Percentiles rank a stretch among this genome's conserved stretches.
Evolutionary conservation across 2,329 filamentous ascomycete genomes (phyloP).

Genomic region (Metarhizium robertsii): DNA sequence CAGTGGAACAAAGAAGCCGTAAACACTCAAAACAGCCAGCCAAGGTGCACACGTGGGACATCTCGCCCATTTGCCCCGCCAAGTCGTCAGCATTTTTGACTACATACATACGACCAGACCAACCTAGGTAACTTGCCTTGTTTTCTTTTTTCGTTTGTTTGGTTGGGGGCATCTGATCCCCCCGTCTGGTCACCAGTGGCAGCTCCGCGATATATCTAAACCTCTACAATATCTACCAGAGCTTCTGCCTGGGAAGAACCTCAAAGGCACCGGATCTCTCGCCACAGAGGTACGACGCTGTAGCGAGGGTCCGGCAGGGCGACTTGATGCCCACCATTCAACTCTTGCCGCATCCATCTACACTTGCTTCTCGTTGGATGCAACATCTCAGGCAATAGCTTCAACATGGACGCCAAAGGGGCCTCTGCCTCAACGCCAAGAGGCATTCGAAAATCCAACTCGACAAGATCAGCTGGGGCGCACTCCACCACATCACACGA

Average conservation of each 20-base stretch:
- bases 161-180: not conserved
- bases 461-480: constrained; percentile 14
- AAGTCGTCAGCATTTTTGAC: too few species aligned
- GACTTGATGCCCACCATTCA: too few species aligned
- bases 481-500: constrained; percentile 25
- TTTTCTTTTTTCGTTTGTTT: not conserved
- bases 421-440: constrained; percentile 12
- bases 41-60: too few species aligned
- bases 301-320: not conserved
- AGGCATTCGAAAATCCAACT: constrained; percentile 26
- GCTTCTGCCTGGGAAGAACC: not conserved
- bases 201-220: not conserved
- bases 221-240: not conserved
- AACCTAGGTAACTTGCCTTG: too few species aligned
- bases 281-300: not conserved
- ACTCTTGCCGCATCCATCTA: not conserved
- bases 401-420: constrained; percentile 15
- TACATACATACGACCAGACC: too few species aligned
- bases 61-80: too few species aligned
- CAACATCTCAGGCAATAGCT: not conserved
- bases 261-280: not conserved
- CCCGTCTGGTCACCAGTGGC: not conserved
- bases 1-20: too few species aligned
- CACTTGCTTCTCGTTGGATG: not conserved
- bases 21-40: too few species aligned